Base-by-base conservation (phyloP, 352 stramenopile genomes). In the Phytophthora foliorum region DNA sequence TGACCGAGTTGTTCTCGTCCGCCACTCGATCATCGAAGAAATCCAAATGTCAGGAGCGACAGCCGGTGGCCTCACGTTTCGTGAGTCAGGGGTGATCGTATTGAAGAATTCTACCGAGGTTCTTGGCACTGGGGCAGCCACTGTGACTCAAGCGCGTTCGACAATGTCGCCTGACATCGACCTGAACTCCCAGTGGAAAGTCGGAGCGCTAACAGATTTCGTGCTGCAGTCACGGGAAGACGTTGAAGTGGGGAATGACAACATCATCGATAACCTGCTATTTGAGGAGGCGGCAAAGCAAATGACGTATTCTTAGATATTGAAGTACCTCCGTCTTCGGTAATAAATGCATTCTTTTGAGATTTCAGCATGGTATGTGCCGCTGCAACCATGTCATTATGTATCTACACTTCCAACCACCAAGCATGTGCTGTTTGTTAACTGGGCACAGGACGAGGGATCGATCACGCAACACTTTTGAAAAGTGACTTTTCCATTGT, bases 161-260 rank as follows among this genome's bases (percentile, higher is more conserved):
- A 75, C 48, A 0, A 36, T 71, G n/a, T 54, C 67, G 3, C 61
- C 61, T 3, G 54, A 65, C 22, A 63, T 77, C n/a, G 49, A 70
- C 16, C 46, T 78, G 6, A 60, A 78, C 48, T 38, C 56, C 0
- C 58, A 81, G 4, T 72, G 72, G 41, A 57, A 81, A 22, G 52
- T 81, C 1, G 70, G 68, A 34, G 51, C 67, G 2, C 38, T 84
- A 24, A 84, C 74, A 7, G 63, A 84, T 27, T 83, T 87, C 27
- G 76, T 84, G 25, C 56, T 84, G 14, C 53, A 63, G 4, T 71
- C 67, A 22, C 60, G 67, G 16, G 61, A 58, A 41, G 60, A 63
- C 9, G 21, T 67, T 25, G 67, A 75, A 32, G 48, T 36, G 11
- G 67, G 67, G 2, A 75, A 63, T 34, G 61, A 71, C 6, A 21